Evolutionary conservation across 768 basidiomycete genomes (phyloP), one percentile per base, ranked within the genome.

Genomic region (Punctularia strigosozonata): DNA sequence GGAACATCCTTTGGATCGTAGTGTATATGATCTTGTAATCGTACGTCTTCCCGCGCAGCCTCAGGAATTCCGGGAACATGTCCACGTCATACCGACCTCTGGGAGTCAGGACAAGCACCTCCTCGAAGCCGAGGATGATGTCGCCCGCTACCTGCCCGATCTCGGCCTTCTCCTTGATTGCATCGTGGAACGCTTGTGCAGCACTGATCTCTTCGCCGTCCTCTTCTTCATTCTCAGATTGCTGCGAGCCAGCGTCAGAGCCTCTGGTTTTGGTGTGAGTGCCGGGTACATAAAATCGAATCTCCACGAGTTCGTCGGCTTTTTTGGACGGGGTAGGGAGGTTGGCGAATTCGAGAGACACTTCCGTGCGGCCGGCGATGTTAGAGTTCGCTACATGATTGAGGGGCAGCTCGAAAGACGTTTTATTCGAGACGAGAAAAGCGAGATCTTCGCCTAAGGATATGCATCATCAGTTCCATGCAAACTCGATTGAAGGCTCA

Each of bases 41-140:
- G 61, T 98, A 98, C 2, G 92, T 97, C 63, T 97, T 95, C 38
- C 95, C 95, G n/a, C 91, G 82, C 23, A 98, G 63, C 31, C 95
- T 80, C 53, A 99, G 59, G 65, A 91, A 98, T 38, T 87, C 86
- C 19, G 79, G 79, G 68, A 88, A 97, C 84, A 99, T 90, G 62
- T 98, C 95, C 62, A 99, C 82, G 51, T 97, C 92, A 58, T 92
- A 95, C 39, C 90, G 80, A 38, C 94, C 92, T 69, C 94, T 80
- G 43, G 95, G 95, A 0, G 95, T 98, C 32, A 91, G 68, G 4
- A 98, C 89, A 18, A 91, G 73, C 13, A 98, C 83, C 49, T 99
- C 95, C 52, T 90, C 86, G 50, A 99, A 95, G 56, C 87, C 86
- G 48, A 95, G 71, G 23, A 99, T 86, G 42, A 89, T 74, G 52